phyloP scores from a whole-genome alignment of 1,284 basidiomycete genomes.

The Sporisorium graminicola region DNA sequence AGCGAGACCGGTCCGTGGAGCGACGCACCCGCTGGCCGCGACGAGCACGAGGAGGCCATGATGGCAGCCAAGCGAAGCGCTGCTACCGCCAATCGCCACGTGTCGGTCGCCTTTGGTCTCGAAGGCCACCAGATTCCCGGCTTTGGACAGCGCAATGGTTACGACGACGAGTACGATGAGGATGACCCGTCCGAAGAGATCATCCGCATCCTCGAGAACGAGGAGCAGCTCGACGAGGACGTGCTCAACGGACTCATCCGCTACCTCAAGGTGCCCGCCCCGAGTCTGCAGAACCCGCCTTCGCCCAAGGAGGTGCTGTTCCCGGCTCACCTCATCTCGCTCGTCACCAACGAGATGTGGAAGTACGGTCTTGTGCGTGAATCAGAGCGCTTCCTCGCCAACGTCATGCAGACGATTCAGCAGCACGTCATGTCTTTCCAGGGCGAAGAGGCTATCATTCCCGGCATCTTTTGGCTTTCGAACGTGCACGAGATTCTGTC shows the following conservation, averaged over 20 bases:
- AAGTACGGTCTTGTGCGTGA: slow-evolving; percentile 97
- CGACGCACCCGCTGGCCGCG: slow-evolving; percentile 76
- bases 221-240: slow-evolving; percentile 92
- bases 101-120: slow-evolving; percentile 81
- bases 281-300: slow-evolving; percentile 89
- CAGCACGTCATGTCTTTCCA: slow-evolving; percentile 93
- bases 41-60: slow-evolving; percentile 80
- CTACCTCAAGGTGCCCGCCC: slow-evolving; percentile 91
- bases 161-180: slow-evolving; percentile 68
- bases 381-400: slow-evolving; percentile 97
- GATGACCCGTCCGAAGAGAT: slow-evolving; percentile 96
- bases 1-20: slow-evolving; percentile 85
- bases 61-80: slow-evolving; percentile 79
- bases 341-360: slow-evolving; percentile 99
- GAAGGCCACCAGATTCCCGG: slow-evolving; percentile 61
- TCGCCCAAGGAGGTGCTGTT: slow-evolving; percentile 97
- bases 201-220: slow-evolving; percentile 90
- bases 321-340: slow-evolving; percentile 98
- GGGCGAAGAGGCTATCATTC: slow-evolving; percentile 93
- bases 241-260: slow-evolving; percentile 90
- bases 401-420: slow-evolving; percentile 98
- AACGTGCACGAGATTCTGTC: slow-evolving; percentile 99
- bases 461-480: slow-evolving; percentile 98
- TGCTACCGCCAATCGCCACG: slow-evolving; percentile 81
- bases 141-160: slow-evolving; percentile 50